These are phyloP conservation scores for Debaryomyces tyrocola DNA, from an alignment of 805 yeast species.

Conservation along the genomic window DNA sequence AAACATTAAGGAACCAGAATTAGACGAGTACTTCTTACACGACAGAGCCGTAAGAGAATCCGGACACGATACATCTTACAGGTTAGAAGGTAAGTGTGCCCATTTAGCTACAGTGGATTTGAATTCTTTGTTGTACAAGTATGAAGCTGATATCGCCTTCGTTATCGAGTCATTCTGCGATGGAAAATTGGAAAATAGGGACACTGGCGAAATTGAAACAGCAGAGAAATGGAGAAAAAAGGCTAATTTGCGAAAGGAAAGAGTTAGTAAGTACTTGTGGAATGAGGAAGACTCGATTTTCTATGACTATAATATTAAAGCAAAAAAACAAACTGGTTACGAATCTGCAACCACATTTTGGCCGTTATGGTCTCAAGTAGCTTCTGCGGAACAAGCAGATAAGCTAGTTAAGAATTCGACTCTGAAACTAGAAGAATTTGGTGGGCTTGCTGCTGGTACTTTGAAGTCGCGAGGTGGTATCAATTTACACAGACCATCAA, in stretches of 20 bases:
- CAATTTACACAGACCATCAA: slow-evolving; percentile 69
- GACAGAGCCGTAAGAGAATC: slow-evolving; percentile 95
- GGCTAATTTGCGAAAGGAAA: slow-evolving; percentile 53
- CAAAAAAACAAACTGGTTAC: slow-evolving; percentile 55
- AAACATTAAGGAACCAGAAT: slow-evolving; percentile 66
- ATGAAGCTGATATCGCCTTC: slow-evolving; percentile 79
- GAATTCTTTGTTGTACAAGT: slow-evolving; percentile 82
- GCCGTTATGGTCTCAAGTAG: slow-evolving; percentile 84
- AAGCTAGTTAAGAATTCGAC: slow-evolving; percentile 57
- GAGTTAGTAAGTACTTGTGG: slow-evolving; percentile 77
- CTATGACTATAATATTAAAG: slow-evolving; percentile 77
- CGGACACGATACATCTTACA: slow-evolving; percentile 92
- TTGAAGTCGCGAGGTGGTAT: slow-evolving; percentile 69
- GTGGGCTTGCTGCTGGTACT: slow-evolving; percentile 89
- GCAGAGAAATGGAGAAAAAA: slow-evolving; percentile 61
- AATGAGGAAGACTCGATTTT: slow-evolving; percentile 73
- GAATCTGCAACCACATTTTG: slow-evolving; percentile 90
- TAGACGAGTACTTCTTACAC: slow-evolving; percentile 86
- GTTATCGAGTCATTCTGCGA: slow-evolving; percentile 58
- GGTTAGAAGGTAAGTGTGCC: slow-evolving; percentile 89
- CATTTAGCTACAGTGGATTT: slow-evolving; percentile 87
- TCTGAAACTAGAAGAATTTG: slow-evolving; percentile 74
- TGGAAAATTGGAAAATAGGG: slow-evolving; percentile 36
- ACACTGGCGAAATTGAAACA: slow-evolving; percentile 31
- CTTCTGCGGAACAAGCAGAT: slow-evolving; percentile 67